phyloP scores from a whole-genome alignment of 1,139 yeast genomes.

The Yamadazyma oceani region DNA sequence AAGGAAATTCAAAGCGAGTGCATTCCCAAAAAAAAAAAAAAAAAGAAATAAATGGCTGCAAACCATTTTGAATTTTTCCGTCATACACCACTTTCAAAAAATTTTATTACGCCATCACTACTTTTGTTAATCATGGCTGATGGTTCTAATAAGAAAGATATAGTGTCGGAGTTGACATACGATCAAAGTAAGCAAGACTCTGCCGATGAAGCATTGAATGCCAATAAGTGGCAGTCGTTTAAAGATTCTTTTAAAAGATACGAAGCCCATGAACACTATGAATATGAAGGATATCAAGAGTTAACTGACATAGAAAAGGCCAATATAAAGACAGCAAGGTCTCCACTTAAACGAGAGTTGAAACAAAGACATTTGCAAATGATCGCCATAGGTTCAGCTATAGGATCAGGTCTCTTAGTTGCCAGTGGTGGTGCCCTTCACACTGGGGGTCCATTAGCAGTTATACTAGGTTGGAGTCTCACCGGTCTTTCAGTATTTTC shows the following conservation, averaged over 20 bases:
- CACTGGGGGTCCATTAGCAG: slow-evolving; percentile 67
- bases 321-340: slow-evolving; percentile 37
- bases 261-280: slow-evolving; percentile 11
- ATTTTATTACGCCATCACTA: too few species aligned
- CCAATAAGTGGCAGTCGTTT: slow-evolving; percentile 37
- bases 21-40: too few species aligned
- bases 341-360: slow-evolving; percentile 37
- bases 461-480: slow-evolving; percentile 50
- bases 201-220: not conserved
- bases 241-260: slow-evolving; percentile 38
- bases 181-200: not conserved
- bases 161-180: not conserved
- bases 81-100: too few species aligned
- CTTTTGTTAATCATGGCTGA: not conserved
- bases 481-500: slow-evolving; percentile 28
- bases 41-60: too few species aligned
- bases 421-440: slow-evolving; percentile 39
- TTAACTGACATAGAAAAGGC: slow-evolving; percentile 38
- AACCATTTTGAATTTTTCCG: too few species aligned
- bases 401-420: slow-evolving; percentile 54
- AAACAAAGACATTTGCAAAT: slow-evolving; percentile 46
- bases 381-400: slow-evolving; percentile 84
- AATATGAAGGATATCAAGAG: slow-evolving; percentile 23
- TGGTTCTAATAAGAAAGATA: not conserved
- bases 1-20: not conserved